A percentile compares a stretch with the other conserved stretches of the same genome.
phyloP scores from a whole-genome alignment of 495 filamentous ascomycete species.

The Penicillium pancosmium region DNA sequence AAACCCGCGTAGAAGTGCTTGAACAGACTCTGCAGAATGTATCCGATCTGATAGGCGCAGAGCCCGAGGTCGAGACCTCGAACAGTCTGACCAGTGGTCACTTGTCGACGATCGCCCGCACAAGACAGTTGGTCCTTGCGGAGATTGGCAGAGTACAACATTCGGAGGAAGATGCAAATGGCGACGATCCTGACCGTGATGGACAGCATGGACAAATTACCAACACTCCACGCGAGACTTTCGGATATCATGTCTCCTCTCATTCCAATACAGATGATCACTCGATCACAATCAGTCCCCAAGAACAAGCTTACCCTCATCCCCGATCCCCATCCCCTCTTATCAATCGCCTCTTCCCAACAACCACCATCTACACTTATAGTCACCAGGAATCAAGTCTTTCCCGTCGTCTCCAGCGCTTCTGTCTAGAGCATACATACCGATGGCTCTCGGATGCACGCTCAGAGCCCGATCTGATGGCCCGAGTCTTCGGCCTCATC shows the following conservation, averaged over 20 bases:
- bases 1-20: slow-evolving; percentile 67
- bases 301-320: slow-evolving; percentile 2
- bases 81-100: not conserved
- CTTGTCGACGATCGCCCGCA: slow-evolving; percentile 9
- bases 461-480: slow-evolving; percentile 50
- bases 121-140: slow-evolving; percentile 22
- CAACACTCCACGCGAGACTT: slow-evolving; percentile 8
- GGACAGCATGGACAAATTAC: not conserved
- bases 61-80: slow-evolving; percentile 3
- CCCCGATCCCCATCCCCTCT: slow-evolving; percentile 26
- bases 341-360: slow-evolving; percentile 29
- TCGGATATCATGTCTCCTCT: slow-evolving; percentile 26
- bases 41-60: slow-evolving; percentile 59
- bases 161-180: not conserved
- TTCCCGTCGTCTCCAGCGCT: slow-evolving; percentile 68
- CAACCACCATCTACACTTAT: slow-evolving; percentile 35
- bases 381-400: slow-evolving; percentile 67
- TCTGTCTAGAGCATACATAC: slow-evolving; percentile 63
- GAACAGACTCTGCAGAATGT: slow-evolving; percentile 70
- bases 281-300: not conserved
- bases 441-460: slow-evolving; percentile 59
- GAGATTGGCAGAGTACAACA: slow-evolving; percentile 18
- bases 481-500: slow-evolving; percentile 69
- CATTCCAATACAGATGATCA: not conserved
- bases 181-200: not conserved